A percentile compares a stretch with the other conserved stretches of the same genome.
These are phyloP conservation scores for Canariomyces notabilis DNA, from an alignment of 2,329 filamentous ascomycete genomes.

Conservation along the genomic window DNA sequence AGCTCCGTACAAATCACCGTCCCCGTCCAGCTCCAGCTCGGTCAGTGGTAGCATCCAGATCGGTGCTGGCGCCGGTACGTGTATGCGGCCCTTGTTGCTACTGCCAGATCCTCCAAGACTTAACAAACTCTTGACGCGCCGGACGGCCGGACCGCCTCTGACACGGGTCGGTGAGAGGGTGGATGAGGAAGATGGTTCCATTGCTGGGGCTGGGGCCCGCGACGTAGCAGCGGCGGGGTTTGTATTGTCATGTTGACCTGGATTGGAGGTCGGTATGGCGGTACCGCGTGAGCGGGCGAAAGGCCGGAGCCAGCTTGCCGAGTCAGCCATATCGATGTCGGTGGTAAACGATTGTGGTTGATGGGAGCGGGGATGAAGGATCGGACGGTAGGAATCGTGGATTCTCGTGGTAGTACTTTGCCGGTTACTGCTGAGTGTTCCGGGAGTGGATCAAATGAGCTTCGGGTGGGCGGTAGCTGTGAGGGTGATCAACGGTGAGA, in stretches of 20 bases:
- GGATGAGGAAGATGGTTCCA: not conserved
- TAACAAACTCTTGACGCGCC: not conserved
- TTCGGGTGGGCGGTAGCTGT: no score
- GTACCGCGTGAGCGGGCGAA: not conserved
- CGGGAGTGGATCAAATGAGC: no score
- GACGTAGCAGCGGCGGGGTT: not conserved
- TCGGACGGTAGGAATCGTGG: no score
- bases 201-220: not conserved
- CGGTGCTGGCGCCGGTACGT: slow-evolving; percentile 1
- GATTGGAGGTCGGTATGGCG: not conserved
- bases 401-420: no score
- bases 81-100: not conserved
- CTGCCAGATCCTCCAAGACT: not conserved
- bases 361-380: no score
- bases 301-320: not conserved
- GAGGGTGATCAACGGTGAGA: no score
- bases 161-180: no score
- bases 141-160: no score
- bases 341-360: not conserved
- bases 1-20: no score
- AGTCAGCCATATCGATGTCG: not conserved
- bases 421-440: no score
- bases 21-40: not conserved
- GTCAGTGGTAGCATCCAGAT: slow-evolving; percentile 9
- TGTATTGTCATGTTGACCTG: not conserved